Evolutionary conservation across 768 basidiomycete genomes (phyloP).

Genomic region (Naematelia encephala): DNA sequence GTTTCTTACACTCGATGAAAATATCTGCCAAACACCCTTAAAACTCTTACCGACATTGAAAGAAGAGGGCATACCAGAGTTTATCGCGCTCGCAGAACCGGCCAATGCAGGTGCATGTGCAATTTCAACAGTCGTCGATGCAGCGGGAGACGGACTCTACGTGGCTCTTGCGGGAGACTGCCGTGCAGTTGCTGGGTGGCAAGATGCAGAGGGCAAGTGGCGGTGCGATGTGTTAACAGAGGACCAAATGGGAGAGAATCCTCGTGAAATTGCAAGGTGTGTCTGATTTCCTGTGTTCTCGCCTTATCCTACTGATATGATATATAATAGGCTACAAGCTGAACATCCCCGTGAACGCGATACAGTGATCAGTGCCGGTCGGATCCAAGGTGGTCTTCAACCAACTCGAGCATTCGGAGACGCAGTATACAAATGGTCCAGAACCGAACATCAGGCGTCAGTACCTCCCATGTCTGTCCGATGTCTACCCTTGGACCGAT

Average conservation of each 20-base stretch:
- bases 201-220: slow-evolving; percentile 79
- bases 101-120: slow-evolving; percentile 91
- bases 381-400: slow-evolving; percentile 46
- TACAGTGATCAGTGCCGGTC: slow-evolving; percentile 41
- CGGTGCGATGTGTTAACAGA: slow-evolving; percentile 88
- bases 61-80: slow-evolving; percentile 45
- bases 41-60: slow-evolving; percentile 56
- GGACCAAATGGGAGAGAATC: slow-evolving; percentile 93
- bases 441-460: slow-evolving; percentile 35
- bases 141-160: slow-evolving; percentile 74
- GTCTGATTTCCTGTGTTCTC: slow-evolving; percentile 14
- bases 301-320: background rate
- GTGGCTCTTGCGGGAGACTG: slow-evolving; percentile 91
- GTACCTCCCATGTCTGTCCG: too few relatives aligned
- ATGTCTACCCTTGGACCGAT: too few relatives aligned
- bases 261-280: slow-evolving; percentile 76
- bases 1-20: slow-evolving; percentile 77
- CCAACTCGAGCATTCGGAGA: slow-evolving; percentile 50
- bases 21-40: slow-evolving; percentile 74
- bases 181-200: slow-evolving; percentile 90
- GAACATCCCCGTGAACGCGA: slow-evolving; percentile 47
- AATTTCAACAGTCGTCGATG: slow-evolving; percentile 80
- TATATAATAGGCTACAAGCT: slow-evolving; percentile 30
- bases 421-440: slow-evolving; percentile 49
- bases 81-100: slow-evolving; percentile 56